Evolutionary conservation across 164 flowering plant species (phyloP), one percentile per base, ranked within the genome.

Genomic region (Berberis thunbergii): DNA sequence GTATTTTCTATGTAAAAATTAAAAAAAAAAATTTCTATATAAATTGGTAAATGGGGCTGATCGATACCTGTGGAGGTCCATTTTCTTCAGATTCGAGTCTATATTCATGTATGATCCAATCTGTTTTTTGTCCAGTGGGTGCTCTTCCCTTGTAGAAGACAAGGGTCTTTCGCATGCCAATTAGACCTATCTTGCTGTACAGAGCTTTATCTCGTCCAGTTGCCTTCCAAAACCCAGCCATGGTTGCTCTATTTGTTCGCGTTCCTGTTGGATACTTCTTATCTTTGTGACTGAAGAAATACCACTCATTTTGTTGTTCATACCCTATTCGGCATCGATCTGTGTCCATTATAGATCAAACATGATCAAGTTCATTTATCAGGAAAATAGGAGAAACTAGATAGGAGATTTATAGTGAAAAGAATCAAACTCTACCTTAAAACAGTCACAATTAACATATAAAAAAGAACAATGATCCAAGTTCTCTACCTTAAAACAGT

Each of bases 41-140:
- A 10, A 52, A 52, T 52, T 52, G n/a, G 8, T 7, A 52, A 52
- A 52, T 52, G n/a, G 54, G 54, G 4, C 10, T 52, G 54, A 26
- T 52, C 13, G 13, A 10, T 81, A 73, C 95, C 94, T 87, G 95
- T 13, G 92, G 89, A 69, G 95, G 90, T 52, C 83, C 92, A 68
- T 87, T 86, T 62, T 87, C 89, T 41, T 86, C 89, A 3, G 89
- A 76, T 69, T 87, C 92, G 3, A 90, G 90, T 70, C 97, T 52
- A 61, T 90, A 90, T 43, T 90, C 97, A 57, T 90, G 97, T 92
- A 90, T 90, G 76, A 90, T 90, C 97, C 97, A 90, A 54, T 90
- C 97, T 4, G 80, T 75, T 67, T 90, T 90, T 74, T 85, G 89
- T 2, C 97, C 97, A 73, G 86, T 90, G 3, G 97, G 97, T 7